phyloP scores from a whole-genome alignment of 768 basidiomycete genomes.

The Russula vinacea region DNA sequence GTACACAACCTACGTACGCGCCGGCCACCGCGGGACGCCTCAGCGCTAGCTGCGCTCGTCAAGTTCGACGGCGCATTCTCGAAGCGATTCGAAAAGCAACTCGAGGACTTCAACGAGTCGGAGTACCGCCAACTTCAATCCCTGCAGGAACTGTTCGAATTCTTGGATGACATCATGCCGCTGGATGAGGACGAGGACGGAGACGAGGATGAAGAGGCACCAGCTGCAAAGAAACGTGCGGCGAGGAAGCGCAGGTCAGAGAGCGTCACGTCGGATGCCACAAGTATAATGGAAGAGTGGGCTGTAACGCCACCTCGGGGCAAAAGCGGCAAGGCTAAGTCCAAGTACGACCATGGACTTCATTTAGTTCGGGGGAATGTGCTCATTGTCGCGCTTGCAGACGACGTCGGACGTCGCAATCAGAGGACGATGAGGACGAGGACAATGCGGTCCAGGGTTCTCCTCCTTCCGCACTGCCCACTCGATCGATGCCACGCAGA shows the following conservation, averaged over 20 bases:
- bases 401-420: conserved; percentile 53
- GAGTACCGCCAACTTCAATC: conserved; percentile 64
- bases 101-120: conserved; percentile 69
- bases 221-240: conserved; percentile 39
- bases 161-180: conserved; percentile 69
- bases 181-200: conserved; percentile 56
- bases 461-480: conserved; percentile 42
- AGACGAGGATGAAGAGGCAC: conserved; percentile 38
- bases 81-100: conserved; percentile 69
- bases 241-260: conserved; percentile 55
- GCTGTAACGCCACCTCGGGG: conserved; percentile 30
- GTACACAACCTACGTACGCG: conserved; percentile 58
- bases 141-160: conserved; percentile 62
- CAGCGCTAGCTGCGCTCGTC: conserved; percentile 63
- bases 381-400: conserved; percentile 36
- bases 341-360: conserved; percentile 33
- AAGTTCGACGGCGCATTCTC: conserved; percentile 64
- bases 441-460: conserved; percentile 36
- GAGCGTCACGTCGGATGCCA: conserved; percentile 49
- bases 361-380: neutral
- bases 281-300: conserved; percentile 39
- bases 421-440: conserved; percentile 46
- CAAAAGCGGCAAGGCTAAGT: conserved; percentile 39
- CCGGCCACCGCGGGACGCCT: conserved; percentile 55
- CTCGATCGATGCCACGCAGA: conserved; percentile 53